Evolutionary conservation across 495 filamentous ascomycete species (phyloP).

Genomic region (Xylaria flabelliformis): DNA sequence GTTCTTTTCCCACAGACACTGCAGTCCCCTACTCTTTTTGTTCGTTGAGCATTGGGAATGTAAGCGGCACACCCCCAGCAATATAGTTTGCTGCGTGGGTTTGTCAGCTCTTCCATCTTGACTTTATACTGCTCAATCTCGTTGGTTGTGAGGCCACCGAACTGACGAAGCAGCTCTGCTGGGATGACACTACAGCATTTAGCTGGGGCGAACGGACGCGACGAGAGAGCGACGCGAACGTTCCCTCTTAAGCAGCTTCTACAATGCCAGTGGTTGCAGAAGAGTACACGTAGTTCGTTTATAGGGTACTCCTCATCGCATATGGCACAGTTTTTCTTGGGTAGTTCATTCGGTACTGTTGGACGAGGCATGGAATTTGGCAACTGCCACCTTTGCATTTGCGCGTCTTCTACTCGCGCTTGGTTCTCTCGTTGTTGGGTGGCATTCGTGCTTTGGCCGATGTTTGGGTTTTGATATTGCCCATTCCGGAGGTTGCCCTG

Average conservation of each 20-base stretch:
- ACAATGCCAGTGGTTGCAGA: slow-evolving; percentile 18
- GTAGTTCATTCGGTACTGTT: not conserved
- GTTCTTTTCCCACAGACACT: slow-evolving; percentile 14
- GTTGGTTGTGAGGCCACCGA: not conserved
- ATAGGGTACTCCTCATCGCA: not conserved
- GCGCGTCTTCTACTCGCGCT: not conserved
- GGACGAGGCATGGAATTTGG: not conserved
- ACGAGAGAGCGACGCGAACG: not conserved
- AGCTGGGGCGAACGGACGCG: slow-evolving; percentile 24
- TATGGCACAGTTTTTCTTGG: not conserved
- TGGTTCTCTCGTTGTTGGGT: not conserved
- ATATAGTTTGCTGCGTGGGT: slow-evolving; percentile 6
- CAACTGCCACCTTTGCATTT: not conserved
- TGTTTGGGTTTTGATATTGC: not conserved
- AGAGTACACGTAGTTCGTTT: not conserved
- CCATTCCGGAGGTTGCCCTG: not conserved
- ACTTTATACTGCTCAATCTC: not conserved
- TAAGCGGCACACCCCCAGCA: slow-evolving; percentile 16
- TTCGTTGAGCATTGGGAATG: not conserved
- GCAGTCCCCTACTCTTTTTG: slow-evolving; percentile 13
- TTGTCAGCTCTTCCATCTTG: slow-evolving; percentile 17
- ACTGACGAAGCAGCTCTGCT: not conserved
- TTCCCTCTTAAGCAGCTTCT: not conserved
- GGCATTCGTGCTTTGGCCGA: not conserved
- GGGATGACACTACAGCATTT: slow-evolving; percentile 20